Evolutionary conservation across 805 yeast species (phyloP).

Genomic region (Saccharomyces mikatae): DNA sequence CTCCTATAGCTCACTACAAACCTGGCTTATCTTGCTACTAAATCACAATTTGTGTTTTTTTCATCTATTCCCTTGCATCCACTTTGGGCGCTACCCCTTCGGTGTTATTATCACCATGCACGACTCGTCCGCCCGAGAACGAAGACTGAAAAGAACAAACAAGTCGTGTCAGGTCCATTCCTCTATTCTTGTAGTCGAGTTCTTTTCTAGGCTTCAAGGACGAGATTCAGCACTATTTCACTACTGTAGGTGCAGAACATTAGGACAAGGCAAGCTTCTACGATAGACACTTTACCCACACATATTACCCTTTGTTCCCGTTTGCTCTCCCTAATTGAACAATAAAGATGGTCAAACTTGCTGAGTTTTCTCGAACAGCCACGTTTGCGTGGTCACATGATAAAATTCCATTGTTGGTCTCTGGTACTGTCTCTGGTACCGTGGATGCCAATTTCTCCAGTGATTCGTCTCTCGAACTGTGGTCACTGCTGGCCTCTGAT

Average conservation of each 20-base stretch:
- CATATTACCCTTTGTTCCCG: background rate
- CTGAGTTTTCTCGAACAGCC: conserved; percentile 77
- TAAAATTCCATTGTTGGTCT: conserved; percentile 63
- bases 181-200: background rate
- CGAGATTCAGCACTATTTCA: background rate
- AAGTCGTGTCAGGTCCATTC: background rate
- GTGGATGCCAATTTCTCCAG: conserved; percentile 82
- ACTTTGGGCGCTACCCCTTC: background rate
- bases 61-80: background rate
- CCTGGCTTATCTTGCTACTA: background rate
- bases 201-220: background rate
- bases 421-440: conserved; percentile 95
- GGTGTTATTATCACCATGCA: background rate
- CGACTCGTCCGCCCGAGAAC: background rate
- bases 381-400: conserved; percentile 95
- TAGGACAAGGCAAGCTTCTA: background rate
- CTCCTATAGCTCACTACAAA: background rate
- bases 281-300: background rate
- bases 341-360: conserved; percentile 61
- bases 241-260: background rate
- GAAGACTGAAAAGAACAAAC: background rate
- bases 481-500: conserved; percentile 51
- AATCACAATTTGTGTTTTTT: background rate
- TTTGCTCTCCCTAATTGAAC: background rate
- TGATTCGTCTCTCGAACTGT: conserved; percentile 66